phyloP scores from a whole-genome alignment of 2,329 filamentous ascomycete species.

The Tolypocladium pustulatum region DNA sequence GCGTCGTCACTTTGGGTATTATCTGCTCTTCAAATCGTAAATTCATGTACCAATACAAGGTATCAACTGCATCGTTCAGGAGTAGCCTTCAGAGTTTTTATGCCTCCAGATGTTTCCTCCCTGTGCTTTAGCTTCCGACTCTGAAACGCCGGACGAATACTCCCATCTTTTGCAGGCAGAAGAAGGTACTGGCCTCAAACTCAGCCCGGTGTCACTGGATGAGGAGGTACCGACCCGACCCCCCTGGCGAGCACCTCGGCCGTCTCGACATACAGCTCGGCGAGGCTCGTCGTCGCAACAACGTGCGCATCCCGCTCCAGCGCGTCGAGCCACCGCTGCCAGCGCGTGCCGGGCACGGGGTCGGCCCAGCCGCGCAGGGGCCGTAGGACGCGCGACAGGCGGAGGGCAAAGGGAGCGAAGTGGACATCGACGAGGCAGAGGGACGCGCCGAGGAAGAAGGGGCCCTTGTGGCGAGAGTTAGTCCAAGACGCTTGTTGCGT shows the following conservation, averaged over 20 bases:
- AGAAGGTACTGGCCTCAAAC: not conserved
- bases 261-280: conserved; percentile 43
- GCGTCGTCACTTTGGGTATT: not conserved
- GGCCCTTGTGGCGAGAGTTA: conserved; percentile 33
- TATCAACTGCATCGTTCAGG: not conserved
- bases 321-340: conserved; percentile 60
- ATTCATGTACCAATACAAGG: not conserved
- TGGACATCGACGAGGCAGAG: conserved; percentile 62
- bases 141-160: not conserved
- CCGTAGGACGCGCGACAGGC: conserved; percentile 54
- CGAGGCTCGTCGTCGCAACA: conserved; percentile 54
- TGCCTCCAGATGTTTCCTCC: not conserved
- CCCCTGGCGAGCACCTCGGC: conserved; percentile 36
- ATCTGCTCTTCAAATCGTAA: not conserved
- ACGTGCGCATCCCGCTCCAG: conserved; percentile 55
- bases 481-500: not conserved
- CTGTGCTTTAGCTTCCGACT: not conserved
- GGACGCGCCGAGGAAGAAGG: conserved; percentile 52
- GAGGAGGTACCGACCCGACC: not conserved
- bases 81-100: not conserved
- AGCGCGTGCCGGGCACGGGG: conserved; percentile 51
- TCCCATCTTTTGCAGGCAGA: not conserved
- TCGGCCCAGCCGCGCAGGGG: conserved; percentile 58
- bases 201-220: not conserved
- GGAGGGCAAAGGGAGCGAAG: conserved; percentile 63